These are phyloP conservation scores for Rhizopogon sp. DNA, from an alignment of 768 basidiomycete species.

Conservation along the genomic window DNA sequence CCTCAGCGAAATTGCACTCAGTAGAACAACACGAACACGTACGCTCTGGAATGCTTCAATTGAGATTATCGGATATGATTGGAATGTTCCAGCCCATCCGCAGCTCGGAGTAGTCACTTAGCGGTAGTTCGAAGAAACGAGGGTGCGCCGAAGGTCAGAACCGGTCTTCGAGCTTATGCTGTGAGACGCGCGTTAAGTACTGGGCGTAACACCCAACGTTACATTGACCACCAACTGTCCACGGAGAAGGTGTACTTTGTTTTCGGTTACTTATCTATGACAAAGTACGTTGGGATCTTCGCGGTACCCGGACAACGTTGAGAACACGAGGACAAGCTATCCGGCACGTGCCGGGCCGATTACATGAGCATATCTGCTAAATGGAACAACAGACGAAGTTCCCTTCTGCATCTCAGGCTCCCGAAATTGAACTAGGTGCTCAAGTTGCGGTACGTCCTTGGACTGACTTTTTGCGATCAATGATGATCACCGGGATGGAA, in stretches of 20 bases:
- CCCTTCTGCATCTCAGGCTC: slow-evolving; percentile 17
- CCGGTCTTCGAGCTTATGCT: neutral
- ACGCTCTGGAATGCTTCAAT: neutral
- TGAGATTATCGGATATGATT: neutral
- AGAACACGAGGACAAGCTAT: slow-evolving; percentile 23
- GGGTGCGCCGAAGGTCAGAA: neutral
- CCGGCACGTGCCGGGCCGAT: slow-evolving; percentile 13
- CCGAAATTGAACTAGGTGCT: slow-evolving; percentile 22
- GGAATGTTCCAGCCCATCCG: neutral
- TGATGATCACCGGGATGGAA: neutral
- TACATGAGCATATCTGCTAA: neutral
- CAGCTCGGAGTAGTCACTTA: neutral
- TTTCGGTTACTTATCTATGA: neutral
- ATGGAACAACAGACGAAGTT: slow-evolving; percentile 1
- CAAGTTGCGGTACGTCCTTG: neutral
- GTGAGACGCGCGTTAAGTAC: too few species aligned
- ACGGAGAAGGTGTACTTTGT: neutral
- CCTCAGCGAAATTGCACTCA: neutral
- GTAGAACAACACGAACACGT: neutral
- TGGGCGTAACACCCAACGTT: neutral
- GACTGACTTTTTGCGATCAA: neutral
- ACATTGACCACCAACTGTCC: neutral
- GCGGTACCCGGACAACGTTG: slow-evolving; percentile 6
- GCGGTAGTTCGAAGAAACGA: neutral
- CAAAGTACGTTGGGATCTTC: neutral